Conservation (phyloP, 1,284 basidiomycete species). For the Coniferiporia weirii region DNA sequence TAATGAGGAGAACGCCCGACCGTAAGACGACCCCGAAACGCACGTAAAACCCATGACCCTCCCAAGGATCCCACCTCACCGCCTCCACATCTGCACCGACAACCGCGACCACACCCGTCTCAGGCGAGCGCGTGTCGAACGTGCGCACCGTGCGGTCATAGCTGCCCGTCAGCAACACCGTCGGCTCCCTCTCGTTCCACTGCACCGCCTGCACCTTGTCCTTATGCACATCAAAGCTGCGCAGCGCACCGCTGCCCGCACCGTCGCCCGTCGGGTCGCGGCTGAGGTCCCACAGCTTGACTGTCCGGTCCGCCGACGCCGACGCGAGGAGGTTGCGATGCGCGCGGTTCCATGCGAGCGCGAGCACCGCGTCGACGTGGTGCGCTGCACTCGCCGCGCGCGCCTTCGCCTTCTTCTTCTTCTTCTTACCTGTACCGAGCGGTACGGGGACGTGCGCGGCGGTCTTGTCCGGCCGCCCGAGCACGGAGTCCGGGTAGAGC, state of each 20-base stretch:
- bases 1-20: constrained; percentile 18
- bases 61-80: constrained; percentile 95
- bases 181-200: constrained; percentile 88
- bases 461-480: constrained; percentile 87
- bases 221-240: constrained; percentile 85
- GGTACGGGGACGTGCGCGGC: constrained; percentile 72
- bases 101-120: constrained; percentile 70
- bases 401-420: constrained; percentile 83
- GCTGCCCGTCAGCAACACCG: constrained; percentile 86
- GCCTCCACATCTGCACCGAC: constrained; percentile 92
- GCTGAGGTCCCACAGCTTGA: constrained; percentile 96
- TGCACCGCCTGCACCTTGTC: constrained; percentile 98
- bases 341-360: constrained; percentile 86
- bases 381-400: constrained; percentile 63
- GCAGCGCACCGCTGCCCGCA: constrained; percentile 56
- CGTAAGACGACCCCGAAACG: too few species aligned
- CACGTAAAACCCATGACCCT: constrained; percentile 83
- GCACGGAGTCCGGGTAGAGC: constrained; percentile 89
- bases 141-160: constrained; percentile 92
- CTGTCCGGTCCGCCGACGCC: constrained; percentile 90
- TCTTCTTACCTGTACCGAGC: constrained; percentile 87
- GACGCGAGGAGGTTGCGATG: constrained; percentile 90
- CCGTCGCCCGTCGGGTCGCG: constrained; percentile 52
- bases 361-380: constrained; percentile 92
- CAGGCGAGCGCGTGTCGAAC: constrained; percentile 87